Evolutionary conservation across 768 basidiomycete species (phyloP).

Genomic region (Lactifluus rugatus): DNA sequence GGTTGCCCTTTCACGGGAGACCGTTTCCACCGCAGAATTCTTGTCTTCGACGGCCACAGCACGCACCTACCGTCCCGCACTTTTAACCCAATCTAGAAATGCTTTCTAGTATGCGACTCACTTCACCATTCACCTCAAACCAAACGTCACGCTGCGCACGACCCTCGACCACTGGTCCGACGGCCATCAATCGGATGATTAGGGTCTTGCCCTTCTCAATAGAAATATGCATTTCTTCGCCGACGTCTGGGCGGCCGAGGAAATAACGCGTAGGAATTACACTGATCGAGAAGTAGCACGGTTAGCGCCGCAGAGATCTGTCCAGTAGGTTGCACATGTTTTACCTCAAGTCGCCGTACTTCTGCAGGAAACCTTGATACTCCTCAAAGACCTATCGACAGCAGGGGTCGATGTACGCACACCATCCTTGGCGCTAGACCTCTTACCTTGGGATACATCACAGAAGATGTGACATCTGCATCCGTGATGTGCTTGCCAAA

Average conservation of each 20-base stretch:
- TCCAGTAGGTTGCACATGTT: constrained; percentile 20
- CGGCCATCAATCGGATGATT: constrained; percentile 91
- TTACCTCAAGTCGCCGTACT: constrained; percentile 89
- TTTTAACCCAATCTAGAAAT: not conserved
- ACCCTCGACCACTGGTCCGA: constrained; percentile 86
- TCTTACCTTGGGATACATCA: constrained; percentile 93
- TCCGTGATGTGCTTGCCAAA: constrained; percentile 95
- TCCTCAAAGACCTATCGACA: constrained; percentile 83
- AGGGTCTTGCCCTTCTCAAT: constrained; percentile 97
- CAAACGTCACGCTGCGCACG: constrained; percentile 93
- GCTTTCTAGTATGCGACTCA: constrained; percentile 27
- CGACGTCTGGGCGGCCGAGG: constrained; percentile 81
- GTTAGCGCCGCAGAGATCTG: constrained; percentile 13
- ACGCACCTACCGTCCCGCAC: constrained; percentile 50
- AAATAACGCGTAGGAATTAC: constrained; percentile 96
- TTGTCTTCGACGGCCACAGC: constrained; percentile 95
- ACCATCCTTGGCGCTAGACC: not conserved
- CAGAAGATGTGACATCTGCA: constrained; percentile 86
- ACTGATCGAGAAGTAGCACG: constrained; percentile 33
- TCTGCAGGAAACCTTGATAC: constrained; percentile 89
- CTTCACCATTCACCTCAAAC: constrained; percentile 98
- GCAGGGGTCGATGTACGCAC: not conserved
- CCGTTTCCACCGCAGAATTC: constrained; percentile 91
- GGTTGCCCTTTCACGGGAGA: constrained; percentile 91
- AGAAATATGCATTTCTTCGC: constrained; percentile 94